Evolutionary conservation across 2,329 filamentous ascomycete species (phyloP).

Genomic region (Ophiostoma perfectum): DNA sequence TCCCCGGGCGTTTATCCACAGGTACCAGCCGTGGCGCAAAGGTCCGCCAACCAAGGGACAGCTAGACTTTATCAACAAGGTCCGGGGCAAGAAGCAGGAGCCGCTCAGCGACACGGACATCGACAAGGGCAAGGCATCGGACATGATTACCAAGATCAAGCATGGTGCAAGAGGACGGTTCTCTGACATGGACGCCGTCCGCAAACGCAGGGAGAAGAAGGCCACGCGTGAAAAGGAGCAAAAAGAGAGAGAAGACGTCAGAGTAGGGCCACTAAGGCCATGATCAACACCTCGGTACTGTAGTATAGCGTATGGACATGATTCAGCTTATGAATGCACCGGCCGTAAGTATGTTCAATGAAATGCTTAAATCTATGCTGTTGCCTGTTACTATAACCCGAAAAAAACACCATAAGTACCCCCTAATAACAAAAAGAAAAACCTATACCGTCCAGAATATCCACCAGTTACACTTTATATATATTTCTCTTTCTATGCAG

Average conservation of each 20-base stretch:
- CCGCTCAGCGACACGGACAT: slow-evolving; percentile 52
- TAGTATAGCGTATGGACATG: background rate
- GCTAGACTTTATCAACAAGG: slow-evolving; percentile 63
- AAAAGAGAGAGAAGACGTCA: slow-evolving; percentile 46
- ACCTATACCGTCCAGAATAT: background rate
- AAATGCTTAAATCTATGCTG: slow-evolving; percentile 1
- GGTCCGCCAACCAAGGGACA: slow-evolving; percentile 59
- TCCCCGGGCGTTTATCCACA: slow-evolving; percentile 60
- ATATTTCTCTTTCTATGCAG: background rate
- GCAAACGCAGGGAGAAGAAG: slow-evolving; percentile 37
- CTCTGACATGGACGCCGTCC: slow-evolving; percentile 47
- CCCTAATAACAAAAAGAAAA: background rate
- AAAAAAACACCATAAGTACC: background rate
- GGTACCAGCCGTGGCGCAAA: slow-evolving; percentile 64
- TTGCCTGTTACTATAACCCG: background rate
- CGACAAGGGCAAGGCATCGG: slow-evolving; percentile 73
- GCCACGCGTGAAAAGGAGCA: slow-evolving; percentile 36
- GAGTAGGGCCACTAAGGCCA: slow-evolving; percentile 45
- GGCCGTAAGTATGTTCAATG: background rate
- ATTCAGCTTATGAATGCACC: background rate
- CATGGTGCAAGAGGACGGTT: slow-evolving; percentile 70
- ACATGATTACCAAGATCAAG: slow-evolving; percentile 90
- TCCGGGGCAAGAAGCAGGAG: slow-evolving; percentile 47
- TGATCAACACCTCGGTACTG: background rate
- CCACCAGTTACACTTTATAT: slow-evolving; percentile 29